Percentiles rank a stretch among this genome's conserved stretches.
These are phyloP conservation scores for Pseudogymnoascus sp. DNA, from an alignment of 2,329 filamentous ascomycete genomes.

Conservation along the genomic window DNA sequence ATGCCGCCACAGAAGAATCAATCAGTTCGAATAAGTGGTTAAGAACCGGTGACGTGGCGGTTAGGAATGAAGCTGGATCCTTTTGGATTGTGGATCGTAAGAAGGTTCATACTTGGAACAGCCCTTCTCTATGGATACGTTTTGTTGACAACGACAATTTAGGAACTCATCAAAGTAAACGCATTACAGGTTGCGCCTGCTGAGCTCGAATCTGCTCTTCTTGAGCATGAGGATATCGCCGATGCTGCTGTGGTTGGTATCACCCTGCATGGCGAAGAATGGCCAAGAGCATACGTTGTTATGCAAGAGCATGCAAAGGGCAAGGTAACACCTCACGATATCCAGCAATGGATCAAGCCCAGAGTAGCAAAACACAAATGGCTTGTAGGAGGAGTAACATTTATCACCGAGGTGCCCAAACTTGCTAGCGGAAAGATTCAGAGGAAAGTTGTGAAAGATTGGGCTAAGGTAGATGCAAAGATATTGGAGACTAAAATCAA, in stretches of 20 bases:
- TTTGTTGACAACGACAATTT: conserved; percentile 14
- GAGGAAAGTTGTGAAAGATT: conserved; percentile 47
- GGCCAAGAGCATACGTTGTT: conserved; percentile 44
- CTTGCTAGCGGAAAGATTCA: conserved; percentile 50
- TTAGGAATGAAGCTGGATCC: conserved; percentile 37
- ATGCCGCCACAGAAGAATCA: conserved; percentile 43
- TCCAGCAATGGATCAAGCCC: conserved; percentile 39
- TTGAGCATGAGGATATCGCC: conserved; percentile 43
- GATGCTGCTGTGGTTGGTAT: conserved; percentile 50
- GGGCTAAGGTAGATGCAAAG: conserved; percentile 45
- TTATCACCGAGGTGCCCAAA: conserved; percentile 50
- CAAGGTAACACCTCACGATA: conserved; percentile 41
- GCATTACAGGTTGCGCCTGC: conserved; percentile 53
- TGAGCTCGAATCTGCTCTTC: conserved; percentile 44
- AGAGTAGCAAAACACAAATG: conserved; percentile 45
- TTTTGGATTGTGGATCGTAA: conserved; percentile 50
- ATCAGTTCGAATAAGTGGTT: conserved; percentile 47
- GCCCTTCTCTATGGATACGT: background rate
- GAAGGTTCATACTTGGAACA: conserved; percentile 28
- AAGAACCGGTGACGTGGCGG: conserved; percentile 50
- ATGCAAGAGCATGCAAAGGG: conserved; percentile 38
- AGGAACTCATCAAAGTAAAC: conserved; percentile 53
- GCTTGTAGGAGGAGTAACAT: conserved; percentile 43
- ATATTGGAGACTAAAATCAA: conserved; percentile 20
- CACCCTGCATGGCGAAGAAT: conserved; percentile 39